These are phyloP conservation scores for Hibiscus mutabilis DNA, from an alignment of 345 rosid genomes.

Conservation along the genomic window DNA sequence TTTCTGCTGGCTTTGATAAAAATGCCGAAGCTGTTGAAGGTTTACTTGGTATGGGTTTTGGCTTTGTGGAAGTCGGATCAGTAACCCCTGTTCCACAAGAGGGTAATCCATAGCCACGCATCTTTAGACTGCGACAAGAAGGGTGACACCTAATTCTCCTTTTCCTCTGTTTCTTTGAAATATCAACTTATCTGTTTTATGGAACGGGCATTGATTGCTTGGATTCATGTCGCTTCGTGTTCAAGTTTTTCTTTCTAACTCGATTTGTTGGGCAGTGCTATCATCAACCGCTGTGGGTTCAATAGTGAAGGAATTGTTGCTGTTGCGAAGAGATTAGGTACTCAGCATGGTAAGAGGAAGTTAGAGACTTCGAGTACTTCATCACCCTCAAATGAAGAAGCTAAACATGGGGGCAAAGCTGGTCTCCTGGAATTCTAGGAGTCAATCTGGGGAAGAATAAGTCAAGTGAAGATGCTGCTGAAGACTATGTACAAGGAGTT, in stretches of 20 bases:
- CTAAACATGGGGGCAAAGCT: constrained; percentile 86
- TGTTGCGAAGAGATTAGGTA: constrained; percentile 92
- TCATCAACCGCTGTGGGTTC: constrained; percentile 90
- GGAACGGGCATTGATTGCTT: not conserved
- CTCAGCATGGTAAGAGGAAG: constrained; percentile 97
- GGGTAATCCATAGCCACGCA: constrained; percentile 88
- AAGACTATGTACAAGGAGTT: constrained; percentile 97
- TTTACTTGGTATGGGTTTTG: constrained; percentile 81
- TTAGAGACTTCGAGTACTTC: constrained; percentile 72
- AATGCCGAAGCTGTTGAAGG: constrained; percentile 97
- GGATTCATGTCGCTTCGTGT: not conserved
- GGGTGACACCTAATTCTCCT: constrained; percentile 42
- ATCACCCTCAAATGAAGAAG: constrained; percentile 43
- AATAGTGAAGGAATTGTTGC: constrained; percentile 95
- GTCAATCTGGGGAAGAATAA: constrained; percentile 97
- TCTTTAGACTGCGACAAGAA: constrained; percentile 76
- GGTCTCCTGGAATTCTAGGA: constrained; percentile 98
- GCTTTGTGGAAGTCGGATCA: constrained; percentile 95
- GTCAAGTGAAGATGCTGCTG: constrained; percentile 86
- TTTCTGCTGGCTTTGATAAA: constrained; percentile 98
- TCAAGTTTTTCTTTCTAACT: not conserved
- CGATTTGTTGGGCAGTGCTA: constrained; percentile 49
- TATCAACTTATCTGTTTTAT: not conserved
- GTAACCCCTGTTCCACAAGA: constrained; percentile 96
- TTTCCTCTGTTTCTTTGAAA: not conserved